Base-by-base conservation (phyloP, 2,329 filamentous ascomycete genomes). In the Orbilia javanica region DNA sequence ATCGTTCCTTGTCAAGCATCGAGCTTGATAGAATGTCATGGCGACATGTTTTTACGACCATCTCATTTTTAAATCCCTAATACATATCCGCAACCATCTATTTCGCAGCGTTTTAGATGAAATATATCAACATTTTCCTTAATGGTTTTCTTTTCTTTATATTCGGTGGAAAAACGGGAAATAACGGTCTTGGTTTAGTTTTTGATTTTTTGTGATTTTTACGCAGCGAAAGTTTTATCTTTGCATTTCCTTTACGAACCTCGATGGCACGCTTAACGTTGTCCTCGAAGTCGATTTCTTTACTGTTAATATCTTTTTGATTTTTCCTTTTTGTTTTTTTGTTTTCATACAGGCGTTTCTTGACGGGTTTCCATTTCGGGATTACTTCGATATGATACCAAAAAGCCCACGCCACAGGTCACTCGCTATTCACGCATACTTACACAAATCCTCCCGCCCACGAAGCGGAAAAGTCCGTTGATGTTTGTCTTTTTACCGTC, bases 311-410 rank as follows among this genome's bases (percentile, higher is more conserved):
- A 57, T 52, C 66, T 44, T 44, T 34, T 34, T 34, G 31, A 4
- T 34, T 34, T 34, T 10, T 34, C 31, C 5, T 34, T 34, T 10
- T 34, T 34, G 31, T 34, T 34, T n/a, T n/a, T 36, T 66, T 69
- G 57, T 62, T 70, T 50, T 74, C 67, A 72, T 78, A 78, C 44
- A 78, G 74, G 74, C 74, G 74, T 78, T 57, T 78, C 67, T 78
- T 78, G 62, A 78, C 67, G 67, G 74, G 71, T 63, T 78, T 78
- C 74, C 67, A 78, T 78, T 78, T 71, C 67, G 74, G 67, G 67
- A 78, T 72, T 71, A 67, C 53, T 78, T 71, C 67, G 74, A 78
- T 78, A 78, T 78, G 74, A 78, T 78, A 78, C 74, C 74, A 78
- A 78, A 78, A 78, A 78, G 67, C 67, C 68, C 63, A 78, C 74